Conservation (phyloP, 2,329 filamentous ascomycete species). For the Lasiodiplodia sp. region DNA sequence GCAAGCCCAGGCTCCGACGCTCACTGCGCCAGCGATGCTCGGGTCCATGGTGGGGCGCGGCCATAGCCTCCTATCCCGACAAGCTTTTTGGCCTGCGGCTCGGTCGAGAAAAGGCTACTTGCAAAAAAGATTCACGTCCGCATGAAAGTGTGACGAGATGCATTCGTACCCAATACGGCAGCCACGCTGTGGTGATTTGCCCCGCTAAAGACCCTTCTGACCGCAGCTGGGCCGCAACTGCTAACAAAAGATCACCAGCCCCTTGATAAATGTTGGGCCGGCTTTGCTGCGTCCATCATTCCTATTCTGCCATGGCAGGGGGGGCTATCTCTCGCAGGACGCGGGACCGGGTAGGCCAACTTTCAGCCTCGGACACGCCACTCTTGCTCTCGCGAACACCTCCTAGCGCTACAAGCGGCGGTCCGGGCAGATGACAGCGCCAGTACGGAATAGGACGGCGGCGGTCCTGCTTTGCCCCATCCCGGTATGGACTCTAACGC, state of each 20-base stretch:
- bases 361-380: constrained; percentile 13
- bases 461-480: neutral
- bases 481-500: constrained; percentile 9
- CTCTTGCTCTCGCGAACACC: neutral
- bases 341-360: neutral
- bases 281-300: neutral
- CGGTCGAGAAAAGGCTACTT: neutral
- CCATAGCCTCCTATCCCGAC: constrained; percentile 11
- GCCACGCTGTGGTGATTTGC: neutral
- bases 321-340: neutral
- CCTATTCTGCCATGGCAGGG: neutral
- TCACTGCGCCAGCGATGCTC: constrained; percentile 12
- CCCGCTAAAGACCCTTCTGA: neutral
- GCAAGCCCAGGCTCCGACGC: constrained; percentile 1
- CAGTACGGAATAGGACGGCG: constrained; percentile 8
- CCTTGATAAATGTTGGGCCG: neutral
- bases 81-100: constrained; percentile 17
- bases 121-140: neutral
- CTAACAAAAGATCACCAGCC: neutral
- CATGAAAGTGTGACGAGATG: neutral
- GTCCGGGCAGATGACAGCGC: constrained; percentile 2
- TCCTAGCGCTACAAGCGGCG: neutral
- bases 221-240: neutral
- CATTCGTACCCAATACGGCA: constrained; percentile 15
- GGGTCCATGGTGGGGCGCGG: neutral